Base-by-base conservation (phyloP, 1,284 basidiomycete species). In the Ustilago bromivora region DNA sequence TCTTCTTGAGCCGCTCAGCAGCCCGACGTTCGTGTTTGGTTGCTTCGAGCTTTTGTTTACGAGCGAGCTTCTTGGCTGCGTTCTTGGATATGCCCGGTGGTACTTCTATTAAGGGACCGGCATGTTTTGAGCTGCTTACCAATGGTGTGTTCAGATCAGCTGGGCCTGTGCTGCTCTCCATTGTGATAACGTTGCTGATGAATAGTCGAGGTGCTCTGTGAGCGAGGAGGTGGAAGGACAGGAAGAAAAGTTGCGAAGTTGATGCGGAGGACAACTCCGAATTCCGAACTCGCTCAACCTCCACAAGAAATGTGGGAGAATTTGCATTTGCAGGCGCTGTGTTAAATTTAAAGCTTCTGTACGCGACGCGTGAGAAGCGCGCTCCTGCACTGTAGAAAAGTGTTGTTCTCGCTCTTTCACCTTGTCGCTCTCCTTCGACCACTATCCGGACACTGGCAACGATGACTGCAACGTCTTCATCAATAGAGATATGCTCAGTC, bases 41-140 rank as follows among this genome's bases (percentile, higher is more conserved):
- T 28, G 91, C 91, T 31, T 91, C 91, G 72, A 90, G 86, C 34
- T 89, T 89, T 58, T 92, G 91, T 15, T 90, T 90, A 81, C 90
- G 92, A 5, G 91, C 91, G 2, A 91, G 90, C 81, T 90, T 92
- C 86, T 95, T 95, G 82, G 91, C 89, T 0, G 93, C 93, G 19
- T 90, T 93, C 86, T 95, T 95, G 51, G 93, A 94, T 70, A 82
- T 72, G 63, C 63, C 68, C 1, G 56, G 76, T 34, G 71, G 75
- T 23, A 75, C 56, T 41, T 54, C 8, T 31, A 68, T 73, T 8
- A 67, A 60, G 8, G 71, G 71, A 9, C 67, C 67, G 0, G 67
- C 66, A 61, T 66, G 57, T 11, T 66, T 62, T 17, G 43, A 47
- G 11, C 23, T 28, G 36, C 17, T 4, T 61, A 55, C 0, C 19